These are phyloP conservation scores for Umbilicaria muhlenbergii DNA, from an alignment of 495 filamentous ascomycete genomes.

Conservation along the genomic window DNA sequence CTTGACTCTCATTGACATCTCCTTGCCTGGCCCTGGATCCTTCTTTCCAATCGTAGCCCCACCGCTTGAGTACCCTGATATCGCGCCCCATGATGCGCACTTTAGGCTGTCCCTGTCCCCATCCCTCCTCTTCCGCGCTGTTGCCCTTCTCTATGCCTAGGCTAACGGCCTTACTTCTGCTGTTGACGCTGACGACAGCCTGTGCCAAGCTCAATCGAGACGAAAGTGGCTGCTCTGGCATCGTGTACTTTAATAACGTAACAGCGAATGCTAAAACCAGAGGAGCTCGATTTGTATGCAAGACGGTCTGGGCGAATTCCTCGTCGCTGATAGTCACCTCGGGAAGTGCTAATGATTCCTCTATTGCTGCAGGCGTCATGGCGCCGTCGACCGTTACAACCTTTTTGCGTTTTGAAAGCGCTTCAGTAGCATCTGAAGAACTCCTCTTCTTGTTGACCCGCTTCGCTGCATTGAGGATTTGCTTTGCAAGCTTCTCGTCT, in stretches of 20 bases:
- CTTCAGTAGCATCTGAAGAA: constrained; percentile 11
- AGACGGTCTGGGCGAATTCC: constrained; percentile 34
- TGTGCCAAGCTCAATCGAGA: constrained; percentile 66
- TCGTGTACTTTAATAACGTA: constrained; percentile 55
- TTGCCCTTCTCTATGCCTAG: constrained; percentile 53
- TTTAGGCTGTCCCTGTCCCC: constrained; percentile 58
- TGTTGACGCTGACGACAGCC: constrained; percentile 65
- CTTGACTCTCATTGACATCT: constrained; percentile 7
- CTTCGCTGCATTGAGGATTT: constrained; percentile 43
- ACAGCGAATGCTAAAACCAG: constrained; percentile 70
- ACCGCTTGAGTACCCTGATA: constrained; percentile 55
- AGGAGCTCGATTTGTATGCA: constrained; percentile 67
- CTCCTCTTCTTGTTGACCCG: constrained; percentile 44
- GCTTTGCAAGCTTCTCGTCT: constrained; percentile 57
- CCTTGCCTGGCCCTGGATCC: constrained; percentile 13
- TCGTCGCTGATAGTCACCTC: constrained; percentile 36
- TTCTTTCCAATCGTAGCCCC: constrained; percentile 56
- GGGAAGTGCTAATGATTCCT: constrained; percentile 50
- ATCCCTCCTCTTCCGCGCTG: constrained; percentile 53
- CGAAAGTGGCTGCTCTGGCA: constrained; percentile 70
- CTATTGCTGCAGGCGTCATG: constrained; percentile 43
- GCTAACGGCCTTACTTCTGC: constrained; percentile 55
- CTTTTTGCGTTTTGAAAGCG: constrained; percentile 28
- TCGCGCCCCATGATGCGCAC: constrained; percentile 56
- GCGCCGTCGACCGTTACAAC: constrained; percentile 22